These are phyloP conservation scores for Iberis pinnata DNA, from an alignment of 345 rosid species.

Conservation along the genomic window DNA sequence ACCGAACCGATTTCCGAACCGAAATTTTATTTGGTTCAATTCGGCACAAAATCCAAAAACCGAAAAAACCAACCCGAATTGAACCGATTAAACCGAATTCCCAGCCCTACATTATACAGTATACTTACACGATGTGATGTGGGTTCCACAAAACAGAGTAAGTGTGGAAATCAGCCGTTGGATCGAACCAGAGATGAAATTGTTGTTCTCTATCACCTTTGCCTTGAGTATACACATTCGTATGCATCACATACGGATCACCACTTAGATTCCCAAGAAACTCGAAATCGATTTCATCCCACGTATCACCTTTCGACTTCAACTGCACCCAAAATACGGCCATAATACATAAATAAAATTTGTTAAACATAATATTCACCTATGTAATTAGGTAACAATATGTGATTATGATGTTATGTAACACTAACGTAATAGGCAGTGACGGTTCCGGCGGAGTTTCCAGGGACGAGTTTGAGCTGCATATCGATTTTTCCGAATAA, in stretches of 20 bases:
- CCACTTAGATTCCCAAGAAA: slow-evolving; percentile 69
- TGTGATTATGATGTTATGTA: slow-evolving; percentile 4
- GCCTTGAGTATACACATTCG: slow-evolving; percentile 58
- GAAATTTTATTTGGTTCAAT: too few species aligned
- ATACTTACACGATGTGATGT: slow-evolving; percentile 42
- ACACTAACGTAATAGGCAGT: slow-evolving; percentile 31
- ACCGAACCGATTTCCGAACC: too few species aligned
- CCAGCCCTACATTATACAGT: neutral
- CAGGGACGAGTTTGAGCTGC: slow-evolving; percentile 50
- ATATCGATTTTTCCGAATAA: slow-evolving; percentile 48
- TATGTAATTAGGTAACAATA: neutral
- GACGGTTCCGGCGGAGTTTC: too few species aligned
- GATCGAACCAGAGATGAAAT: slow-evolving; percentile 67
- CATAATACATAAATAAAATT: neutral
- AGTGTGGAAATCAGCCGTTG: slow-evolving; percentile 49
- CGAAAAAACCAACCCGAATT: too few species aligned
- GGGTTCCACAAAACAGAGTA: slow-evolving; percentile 40
- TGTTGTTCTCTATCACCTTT: slow-evolving; percentile 71
- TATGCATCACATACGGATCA: slow-evolving; percentile 56
- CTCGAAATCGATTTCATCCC: slow-evolving; percentile 76
- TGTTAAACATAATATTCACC: too few species aligned
- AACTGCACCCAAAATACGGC: slow-evolving; percentile 34
- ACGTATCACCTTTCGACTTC: slow-evolving; percentile 43
- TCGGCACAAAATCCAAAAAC: too few species aligned
- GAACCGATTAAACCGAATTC: too few species aligned